phyloP scores from a whole-genome alignment of 1,139 yeast genomes.

The Meyerozyma athensensis region DNA sequence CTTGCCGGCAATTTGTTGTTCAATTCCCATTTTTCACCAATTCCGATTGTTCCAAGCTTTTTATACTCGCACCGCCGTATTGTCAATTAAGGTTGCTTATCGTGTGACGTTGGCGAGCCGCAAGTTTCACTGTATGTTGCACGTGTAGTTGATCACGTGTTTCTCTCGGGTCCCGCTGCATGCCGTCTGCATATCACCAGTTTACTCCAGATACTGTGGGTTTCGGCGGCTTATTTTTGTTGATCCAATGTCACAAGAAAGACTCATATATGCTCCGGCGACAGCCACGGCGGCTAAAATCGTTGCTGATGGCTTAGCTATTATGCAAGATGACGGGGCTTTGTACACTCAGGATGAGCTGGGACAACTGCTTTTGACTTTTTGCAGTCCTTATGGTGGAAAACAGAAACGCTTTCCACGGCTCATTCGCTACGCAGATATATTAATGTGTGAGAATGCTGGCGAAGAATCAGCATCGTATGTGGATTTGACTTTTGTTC shows the following conservation, averaged over 20 bases:
- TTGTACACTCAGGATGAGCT: not conserved
- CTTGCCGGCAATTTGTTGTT: constrained; percentile 7
- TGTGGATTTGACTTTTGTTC: not conserved
- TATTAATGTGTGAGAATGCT: not conserved
- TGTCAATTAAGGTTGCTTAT: constrained; percentile 1
- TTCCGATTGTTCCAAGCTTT: not conserved
- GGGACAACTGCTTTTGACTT: not conserved
- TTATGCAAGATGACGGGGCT: not conserved
- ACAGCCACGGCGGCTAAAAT: not conserved
- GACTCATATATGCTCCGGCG: not conserved
- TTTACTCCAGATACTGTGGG: no score
- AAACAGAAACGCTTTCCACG: not conserved
- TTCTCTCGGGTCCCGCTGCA: not conserved
- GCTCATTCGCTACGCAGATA: not conserved
- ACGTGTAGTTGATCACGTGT: not conserved
- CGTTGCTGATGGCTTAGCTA: not conserved
- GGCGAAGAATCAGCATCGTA: not conserved
- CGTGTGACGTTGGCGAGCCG: not conserved
- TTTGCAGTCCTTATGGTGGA: not conserved
- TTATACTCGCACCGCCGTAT: not conserved
- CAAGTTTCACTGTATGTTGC: constrained; percentile 1
- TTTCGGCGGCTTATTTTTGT: no score
- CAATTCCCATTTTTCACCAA: constrained; percentile 7
- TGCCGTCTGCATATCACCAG: no score
- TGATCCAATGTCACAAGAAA: not conserved